Base-by-base conservation (phyloP, 768 basidiomycete genomes). In the Leucosporidium scottii region DNA sequence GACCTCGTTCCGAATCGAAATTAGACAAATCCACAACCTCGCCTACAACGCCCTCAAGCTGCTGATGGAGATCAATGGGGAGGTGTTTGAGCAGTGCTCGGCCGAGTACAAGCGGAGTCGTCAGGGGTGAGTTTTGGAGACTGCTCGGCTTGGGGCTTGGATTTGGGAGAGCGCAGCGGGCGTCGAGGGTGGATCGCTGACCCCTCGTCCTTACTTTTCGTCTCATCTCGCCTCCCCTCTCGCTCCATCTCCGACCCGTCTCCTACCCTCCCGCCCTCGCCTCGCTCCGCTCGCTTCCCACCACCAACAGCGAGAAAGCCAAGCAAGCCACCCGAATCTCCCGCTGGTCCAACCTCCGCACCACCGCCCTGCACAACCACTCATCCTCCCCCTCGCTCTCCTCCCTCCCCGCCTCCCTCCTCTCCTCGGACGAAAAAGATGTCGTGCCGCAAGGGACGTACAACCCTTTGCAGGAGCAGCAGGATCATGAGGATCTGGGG, bases 1-100 rank as follows among this genome's bases (percentile, higher is more conserved):
- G 18, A 10, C 31, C 7, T 21, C 18, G 8, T 17, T 44, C 15
- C 13, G 39, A 44, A 5, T 36, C 39, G 39, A 44, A 44, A 5
- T 5, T 74, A 98, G 93, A 71, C 98, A 96, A 57, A 99, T 98
- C 74, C 96, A 99, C 74, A 91, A 91, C 70, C 93, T 98, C 91
- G 93, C 98, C 34, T 98, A 96, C 80, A 97, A 98, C 77, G 96
- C 96, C 3, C 81, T 99, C 77, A 98, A 94, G 78, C 78, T 98
- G 66, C 94, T 97, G 81, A 98, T 98, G 93, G 96, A 99, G 79
- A 91, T 98, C 77, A 98, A 97, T 76, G 90, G 54, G 31, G 91
- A 94, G 76, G 80, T 97, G 28, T 99, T 99, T 73, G 93, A 97
- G 74, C 90, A 90, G 72, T 86, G 88, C 61, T 86, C 97, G 83